Conservation (phyloP, 108 stramenopile species). For the Nannochloropsis gaditana region DNA sequence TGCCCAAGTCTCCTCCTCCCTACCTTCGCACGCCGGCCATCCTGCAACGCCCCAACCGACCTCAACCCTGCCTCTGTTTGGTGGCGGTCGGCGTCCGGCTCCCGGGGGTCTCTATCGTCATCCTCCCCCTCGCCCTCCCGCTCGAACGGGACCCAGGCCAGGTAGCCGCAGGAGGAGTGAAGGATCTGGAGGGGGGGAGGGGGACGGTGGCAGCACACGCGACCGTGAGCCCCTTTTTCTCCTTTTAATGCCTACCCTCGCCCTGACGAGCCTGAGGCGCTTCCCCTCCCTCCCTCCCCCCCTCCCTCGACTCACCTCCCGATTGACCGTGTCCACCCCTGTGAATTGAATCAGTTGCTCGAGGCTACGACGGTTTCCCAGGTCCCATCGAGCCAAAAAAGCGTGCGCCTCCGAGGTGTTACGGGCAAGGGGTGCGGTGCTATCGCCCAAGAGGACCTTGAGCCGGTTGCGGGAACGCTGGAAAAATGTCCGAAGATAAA, state of each 20-base stretch:
- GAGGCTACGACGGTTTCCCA: slow-evolving; percentile 1
- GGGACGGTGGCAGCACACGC: too few relatives aligned
- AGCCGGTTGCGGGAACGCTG: background rate
- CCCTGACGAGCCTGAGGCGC: background rate
- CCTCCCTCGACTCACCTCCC: background rate
- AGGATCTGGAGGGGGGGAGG: too few relatives aligned
- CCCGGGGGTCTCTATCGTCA: background rate
- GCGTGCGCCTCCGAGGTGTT: background rate
- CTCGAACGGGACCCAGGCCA: slow-evolving; percentile 6
- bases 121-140: background rate
- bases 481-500: too few relatives aligned
- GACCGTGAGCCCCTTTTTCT: too few relatives aligned
- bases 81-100: background rate
- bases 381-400: background rate
- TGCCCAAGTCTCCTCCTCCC: background rate
- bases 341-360: background rate
- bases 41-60: background rate
- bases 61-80: background rate
- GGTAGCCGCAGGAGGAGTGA: background rate
- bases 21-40: background rate
- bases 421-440: background rate
- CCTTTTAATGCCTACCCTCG: background rate
- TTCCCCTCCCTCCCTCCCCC: background rate
- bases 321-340: background rate
- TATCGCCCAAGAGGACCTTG: background rate